Percentiles rank a stretch among this genome's conserved stretches.
Evolutionary conservation across 208 protist species (phyloP).

Genomic region (Wallacemonas rigidus): DNA sequence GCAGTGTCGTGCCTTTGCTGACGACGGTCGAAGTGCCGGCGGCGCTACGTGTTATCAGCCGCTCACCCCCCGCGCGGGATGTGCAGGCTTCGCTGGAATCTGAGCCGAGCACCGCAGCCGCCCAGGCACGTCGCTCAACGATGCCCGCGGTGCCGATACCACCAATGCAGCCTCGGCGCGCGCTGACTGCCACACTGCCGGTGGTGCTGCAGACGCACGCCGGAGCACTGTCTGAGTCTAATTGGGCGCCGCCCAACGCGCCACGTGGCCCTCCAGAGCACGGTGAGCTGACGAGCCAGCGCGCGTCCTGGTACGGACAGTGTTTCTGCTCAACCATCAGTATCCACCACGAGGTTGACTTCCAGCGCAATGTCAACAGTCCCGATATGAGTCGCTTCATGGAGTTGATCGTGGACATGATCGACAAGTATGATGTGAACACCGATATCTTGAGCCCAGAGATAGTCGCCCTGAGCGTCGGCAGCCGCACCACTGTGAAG

Average conservation of each 20-base stretch:
- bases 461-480: conserved; percentile 44
- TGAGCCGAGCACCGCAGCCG: too few relatives aligned
- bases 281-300: background rate
- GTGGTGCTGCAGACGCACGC: conserved; percentile 17
- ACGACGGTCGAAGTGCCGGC: conserved; percentile 16
- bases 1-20: background rate
- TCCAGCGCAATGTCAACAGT: background rate
- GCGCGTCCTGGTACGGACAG: conserved; percentile 23
- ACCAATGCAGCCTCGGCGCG: background rate
- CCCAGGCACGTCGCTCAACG: background rate
- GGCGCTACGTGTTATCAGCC: conserved; percentile 13
- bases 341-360: conserved; percentile 23
- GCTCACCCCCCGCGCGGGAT: background rate
- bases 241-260: background rate
- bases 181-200: conserved; percentile 4
- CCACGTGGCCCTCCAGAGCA: too few relatives aligned
- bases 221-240: background rate
- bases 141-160: background rate
- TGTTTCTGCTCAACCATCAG: conserved; percentile 32
- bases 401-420: conserved; percentile 25
- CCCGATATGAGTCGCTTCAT: conserved; percentile 28
- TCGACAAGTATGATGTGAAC: conserved; percentile 38
- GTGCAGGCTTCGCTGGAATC: too few relatives aligned
- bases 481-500: conserved; percentile 24
- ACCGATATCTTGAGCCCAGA: conserved; percentile 45